These are phyloP conservation scores for Pythium folliculosum DNA, from an alignment of 352 stramenopile species.

Conservation along the genomic window DNA sequence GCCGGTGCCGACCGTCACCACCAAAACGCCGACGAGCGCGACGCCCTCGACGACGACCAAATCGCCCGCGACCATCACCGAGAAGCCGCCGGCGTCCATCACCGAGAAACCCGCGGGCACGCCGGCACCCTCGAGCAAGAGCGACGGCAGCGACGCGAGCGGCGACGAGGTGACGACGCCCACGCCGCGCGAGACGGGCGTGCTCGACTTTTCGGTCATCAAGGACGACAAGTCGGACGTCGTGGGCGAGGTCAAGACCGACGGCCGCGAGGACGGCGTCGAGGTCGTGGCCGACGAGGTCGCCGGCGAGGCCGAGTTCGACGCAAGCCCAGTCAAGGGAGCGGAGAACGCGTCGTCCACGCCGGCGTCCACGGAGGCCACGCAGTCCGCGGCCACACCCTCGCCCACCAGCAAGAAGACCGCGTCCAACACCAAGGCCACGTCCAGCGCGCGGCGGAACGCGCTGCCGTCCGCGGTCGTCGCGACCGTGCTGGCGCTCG, in stretches of 20 bases:
- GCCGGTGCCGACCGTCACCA: neutral
- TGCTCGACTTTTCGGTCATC: slow-evolving; percentile 25
- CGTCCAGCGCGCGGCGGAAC: neutral
- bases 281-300: neutral
- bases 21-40: neutral
- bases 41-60: neutral
- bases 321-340: neutral
- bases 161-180: neutral
- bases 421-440: slow-evolving; percentile 8
- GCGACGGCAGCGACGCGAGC: neutral
- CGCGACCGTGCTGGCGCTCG: neutral
- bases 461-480: neutral
- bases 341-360: neutral
- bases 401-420: slow-evolving; percentile 18
- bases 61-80: neutral
- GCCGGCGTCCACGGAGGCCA: neutral
- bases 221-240: slow-evolving; percentile 14
- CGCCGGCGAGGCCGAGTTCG: neutral
- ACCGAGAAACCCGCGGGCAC: neutral
- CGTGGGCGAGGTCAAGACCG: slow-evolving; percentile 9
- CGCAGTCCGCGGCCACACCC: slow-evolving; percentile 6
- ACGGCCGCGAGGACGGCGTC: neutral
- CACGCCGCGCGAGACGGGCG: slow-evolving; percentile 1
- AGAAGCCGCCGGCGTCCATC: slow-evolving; percentile 2
- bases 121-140: neutral